Evolutionary conservation across 2,329 filamentous ascomycete species (phyloP).

Genomic region (Malbranchea cinnamomea): DNA sequence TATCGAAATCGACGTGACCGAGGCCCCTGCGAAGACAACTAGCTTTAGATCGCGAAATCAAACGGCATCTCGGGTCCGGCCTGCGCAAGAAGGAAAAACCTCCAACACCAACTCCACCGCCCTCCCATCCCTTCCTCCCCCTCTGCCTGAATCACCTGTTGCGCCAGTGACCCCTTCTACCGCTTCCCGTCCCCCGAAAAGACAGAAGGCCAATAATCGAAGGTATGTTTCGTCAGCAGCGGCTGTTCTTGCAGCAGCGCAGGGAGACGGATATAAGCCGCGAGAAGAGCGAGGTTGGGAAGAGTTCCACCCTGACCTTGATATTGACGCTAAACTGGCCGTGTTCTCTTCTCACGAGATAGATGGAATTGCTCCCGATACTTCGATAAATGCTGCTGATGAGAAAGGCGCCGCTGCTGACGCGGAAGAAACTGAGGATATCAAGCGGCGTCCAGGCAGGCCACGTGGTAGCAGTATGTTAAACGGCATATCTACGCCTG

Average conservation of each 20-base stretch:
- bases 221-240: constrained; percentile 72
- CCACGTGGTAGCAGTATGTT: constrained; percentile 50
- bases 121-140: background rate
- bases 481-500: constrained; percentile 43
- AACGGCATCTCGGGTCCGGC: constrained; percentile 36
- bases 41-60: constrained; percentile 27
- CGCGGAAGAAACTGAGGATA: constrained; percentile 25
- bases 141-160: constrained; percentile 32
- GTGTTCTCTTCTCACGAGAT: constrained; percentile 73
- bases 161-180: constrained; percentile 15
- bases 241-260: constrained; percentile 73
- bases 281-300: constrained; percentile 94
- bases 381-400: constrained; percentile 8
- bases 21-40: constrained; percentile 33
- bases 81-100: constrained; percentile 31
- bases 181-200: constrained; percentile 24
- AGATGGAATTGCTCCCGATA: constrained; percentile 49
- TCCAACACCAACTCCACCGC: constrained; percentile 9
- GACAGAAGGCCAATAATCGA: constrained; percentile 31
- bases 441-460: constrained; percentile 42
- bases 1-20: constrained; percentile 54
- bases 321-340: constrained; percentile 68
- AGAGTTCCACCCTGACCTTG: constrained; percentile 89
- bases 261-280: constrained; percentile 93
- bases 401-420: constrained; percentile 24